A percentile compares a stretch with the other conserved stretches of the same genome.
Evolutionary conservation across 352 stramenopile species (phyloP).

Genomic region (Phytophthora pseudosyringae): DNA sequence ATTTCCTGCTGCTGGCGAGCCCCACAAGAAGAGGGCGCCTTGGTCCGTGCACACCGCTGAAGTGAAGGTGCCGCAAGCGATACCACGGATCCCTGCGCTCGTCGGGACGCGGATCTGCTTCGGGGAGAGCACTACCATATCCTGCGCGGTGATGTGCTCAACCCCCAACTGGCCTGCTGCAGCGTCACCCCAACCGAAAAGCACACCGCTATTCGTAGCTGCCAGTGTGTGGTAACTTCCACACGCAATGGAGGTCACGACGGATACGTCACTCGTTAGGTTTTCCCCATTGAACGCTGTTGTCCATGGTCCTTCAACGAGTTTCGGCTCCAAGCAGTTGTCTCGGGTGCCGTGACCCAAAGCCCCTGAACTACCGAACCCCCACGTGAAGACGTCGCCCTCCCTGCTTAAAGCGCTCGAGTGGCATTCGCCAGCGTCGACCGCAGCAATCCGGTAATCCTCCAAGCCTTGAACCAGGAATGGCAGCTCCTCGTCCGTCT

Average conservation of each 20-base stretch:
- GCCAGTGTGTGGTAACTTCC: slow-evolving; percentile 82
- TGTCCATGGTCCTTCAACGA: slow-evolving; percentile 46
- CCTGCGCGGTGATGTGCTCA: slow-evolving; percentile 45
- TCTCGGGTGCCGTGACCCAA: slow-evolving; percentile 70
- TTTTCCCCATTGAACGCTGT: slow-evolving; percentile 21
- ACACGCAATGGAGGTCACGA: slow-evolving; percentile 58
- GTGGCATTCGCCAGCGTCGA: slow-evolving; percentile 86
- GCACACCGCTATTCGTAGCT: slow-evolving; percentile 44
- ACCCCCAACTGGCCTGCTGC: slow-evolving; percentile 73
- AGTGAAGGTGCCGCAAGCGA: slow-evolving; percentile 73
- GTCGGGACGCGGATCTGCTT: slow-evolving; percentile 47
- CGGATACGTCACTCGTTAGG: neutral
- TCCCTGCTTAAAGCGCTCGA: slow-evolving; percentile 67
- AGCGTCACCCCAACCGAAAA: slow-evolving; percentile 85
- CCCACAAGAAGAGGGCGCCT: slow-evolving; percentile 76
- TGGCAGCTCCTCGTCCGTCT: slow-evolving; percentile 67
- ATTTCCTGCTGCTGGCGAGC: slow-evolving; percentile 74
- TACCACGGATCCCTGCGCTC: slow-evolving; percentile 38
- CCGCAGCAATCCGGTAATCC: slow-evolving; percentile 42
- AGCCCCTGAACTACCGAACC: slow-evolving; percentile 83
- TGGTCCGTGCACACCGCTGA: slow-evolving; percentile 58
- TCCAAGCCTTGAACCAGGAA: slow-evolving; percentile 45
- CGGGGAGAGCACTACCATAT: slow-evolving; percentile 66
- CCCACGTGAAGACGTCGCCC: slow-evolving; percentile 86
- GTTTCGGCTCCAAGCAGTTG: slow-evolving; percentile 54